Evolutionary conservation across 2,329 filamentous ascomycete genomes (phyloP).

Genomic region (Cladosporium velox): DNA sequence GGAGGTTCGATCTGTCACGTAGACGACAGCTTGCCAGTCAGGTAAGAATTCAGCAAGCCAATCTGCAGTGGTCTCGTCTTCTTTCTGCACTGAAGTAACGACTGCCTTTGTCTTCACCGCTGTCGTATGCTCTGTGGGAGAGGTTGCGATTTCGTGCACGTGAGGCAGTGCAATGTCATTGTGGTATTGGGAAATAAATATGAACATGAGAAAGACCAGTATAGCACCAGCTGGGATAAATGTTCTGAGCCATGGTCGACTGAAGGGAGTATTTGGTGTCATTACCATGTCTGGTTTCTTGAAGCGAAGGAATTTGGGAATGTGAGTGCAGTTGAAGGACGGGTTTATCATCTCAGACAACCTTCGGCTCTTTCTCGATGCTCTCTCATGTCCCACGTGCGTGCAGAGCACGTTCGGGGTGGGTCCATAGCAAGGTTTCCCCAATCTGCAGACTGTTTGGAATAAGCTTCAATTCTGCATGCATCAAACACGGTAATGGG

Average conservation of each 20-base stretch:
- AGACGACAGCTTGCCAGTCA: conserved; percentile 51
- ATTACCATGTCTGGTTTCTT: not conserved
- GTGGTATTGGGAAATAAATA: not conserved
- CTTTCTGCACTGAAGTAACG: not conserved
- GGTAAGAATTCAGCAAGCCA: conserved; percentile 51
- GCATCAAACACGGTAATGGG: not conserved
- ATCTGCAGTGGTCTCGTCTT: conserved; percentile 26
- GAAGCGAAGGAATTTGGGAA: not conserved
- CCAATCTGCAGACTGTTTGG: not conserved
- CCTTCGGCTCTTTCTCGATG: not conserved
- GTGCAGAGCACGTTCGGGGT: not conserved
- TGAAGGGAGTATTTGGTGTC: not conserved
- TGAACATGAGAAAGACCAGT: not conserved
- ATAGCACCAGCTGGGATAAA: not conserved
- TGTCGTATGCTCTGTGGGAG: too few species aligned
- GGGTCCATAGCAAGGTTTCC: not conserved
- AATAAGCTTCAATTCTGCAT: not conserved
- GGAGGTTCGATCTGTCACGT: conserved; percentile 43
- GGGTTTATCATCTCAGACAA: not conserved
- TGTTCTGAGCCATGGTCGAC: not conserved
- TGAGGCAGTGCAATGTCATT: too few species aligned
- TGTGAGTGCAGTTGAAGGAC: not conserved
- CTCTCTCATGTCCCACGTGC: not conserved
- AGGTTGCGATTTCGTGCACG: too few species aligned
- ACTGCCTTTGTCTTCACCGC: not conserved